Conservation (phyloP, 768 basidiomycete species). For the Mycena capillaripes region DNA sequence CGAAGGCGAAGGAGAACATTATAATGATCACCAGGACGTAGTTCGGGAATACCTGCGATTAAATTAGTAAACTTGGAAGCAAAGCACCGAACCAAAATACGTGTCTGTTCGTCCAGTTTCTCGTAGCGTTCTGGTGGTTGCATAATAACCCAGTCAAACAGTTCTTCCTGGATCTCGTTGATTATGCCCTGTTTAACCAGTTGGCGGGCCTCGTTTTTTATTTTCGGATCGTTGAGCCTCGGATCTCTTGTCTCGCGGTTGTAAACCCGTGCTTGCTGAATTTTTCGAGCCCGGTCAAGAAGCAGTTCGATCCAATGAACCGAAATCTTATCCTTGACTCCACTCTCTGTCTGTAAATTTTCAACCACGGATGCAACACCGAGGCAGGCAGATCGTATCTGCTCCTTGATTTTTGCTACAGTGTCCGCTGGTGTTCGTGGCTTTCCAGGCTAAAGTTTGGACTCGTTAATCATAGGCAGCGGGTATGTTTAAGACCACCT, state of each 20-base stretch:
- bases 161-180: not conserved
- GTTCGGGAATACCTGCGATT: not conserved
- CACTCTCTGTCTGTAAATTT: conserved; percentile 36
- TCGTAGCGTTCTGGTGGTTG: not conserved
- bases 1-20: conserved; percentile 2
- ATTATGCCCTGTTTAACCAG: not conserved
- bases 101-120: not conserved
- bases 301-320: conserved; percentile 43
- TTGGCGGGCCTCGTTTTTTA: not conserved
- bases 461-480: not conserved
- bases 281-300: not conserved
- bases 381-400: conserved; percentile 25
- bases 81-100: not conserved
- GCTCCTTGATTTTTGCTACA: not conserved
- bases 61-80: not conserved
- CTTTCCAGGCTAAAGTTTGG: not conserved
- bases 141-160: conserved; percentile 3
- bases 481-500: not conserved
- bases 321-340: conserved; percentile 48
- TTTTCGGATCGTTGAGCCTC: not conserved
- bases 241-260: not conserved
- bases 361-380: conserved; percentile 31
- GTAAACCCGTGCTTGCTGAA: conserved; percentile 3
- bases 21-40: conserved; percentile 10
- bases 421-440: conserved; percentile 8